Base-by-base conservation (phyloP, 2,329 filamentous ascomycete species). In the Dactylonectria macrodidyma region DNA sequence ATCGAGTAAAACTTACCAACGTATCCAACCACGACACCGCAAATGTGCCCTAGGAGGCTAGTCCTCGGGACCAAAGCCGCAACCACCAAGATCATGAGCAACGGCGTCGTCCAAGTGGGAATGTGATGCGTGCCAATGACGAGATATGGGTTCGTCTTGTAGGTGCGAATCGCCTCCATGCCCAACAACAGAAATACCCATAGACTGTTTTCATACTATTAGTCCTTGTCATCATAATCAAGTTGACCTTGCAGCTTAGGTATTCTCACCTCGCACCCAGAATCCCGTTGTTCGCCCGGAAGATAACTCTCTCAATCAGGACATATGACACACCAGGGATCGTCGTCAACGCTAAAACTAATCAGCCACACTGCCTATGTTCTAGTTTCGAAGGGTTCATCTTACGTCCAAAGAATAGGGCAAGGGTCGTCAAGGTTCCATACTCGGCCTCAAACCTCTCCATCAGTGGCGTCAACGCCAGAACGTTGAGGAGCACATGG, bases 381-480 rank as follows among this genome's bases (percentile, higher is more conserved):
- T 36, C 10, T 11, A 30, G 50, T 2, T 5, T 50, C 14, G 26
- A 11, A 22, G 68, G 48, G 24, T 8, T 38, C 24, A 10, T n/a
- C 95, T 85, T 86, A 97, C 95, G 95, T 65, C 96, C 96, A 76
- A 96, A 90, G 80, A 98, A 98, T 59, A 98, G 86, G 41, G 93
- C 90, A 70, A 97, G 80, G n/a, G 94, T 92, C 30, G 94, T 94
- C 77, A 98, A 85, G 8, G 95, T 98, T 59, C 96, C 96, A 81
- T 97, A 91, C 80, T 98, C 95, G 69, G 90, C 89, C 84, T 99
- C 96, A 81, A 98, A 99, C 68, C 95, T 90, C 82, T 98, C 95
- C 80, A 99, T 84, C 59, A 99, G 85, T n/a, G 96, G 96, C 46
- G 92, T 91, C 70, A 98, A 81, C 24, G 94, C 93, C 70, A 97